Conservation (phyloP, 2,329 filamentous ascomycete genomes). For the Cladosporium sp. region DNA sequence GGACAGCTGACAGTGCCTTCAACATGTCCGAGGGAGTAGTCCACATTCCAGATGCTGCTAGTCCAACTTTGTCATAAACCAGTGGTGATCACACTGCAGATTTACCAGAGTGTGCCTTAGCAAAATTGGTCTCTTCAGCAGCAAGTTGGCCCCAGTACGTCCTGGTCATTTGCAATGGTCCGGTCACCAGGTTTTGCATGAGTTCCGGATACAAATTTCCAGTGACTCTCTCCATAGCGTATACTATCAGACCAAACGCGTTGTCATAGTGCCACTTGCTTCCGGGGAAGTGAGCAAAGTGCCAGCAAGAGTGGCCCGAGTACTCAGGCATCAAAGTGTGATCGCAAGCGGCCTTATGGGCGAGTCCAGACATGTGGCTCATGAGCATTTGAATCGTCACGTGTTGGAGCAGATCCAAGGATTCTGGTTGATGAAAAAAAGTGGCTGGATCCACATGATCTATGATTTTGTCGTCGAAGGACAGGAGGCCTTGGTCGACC, state of each 20-base stretch:
- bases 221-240: not conserved
- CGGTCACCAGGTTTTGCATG: not conserved
- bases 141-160: not conserved
- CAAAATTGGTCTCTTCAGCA: not conserved
- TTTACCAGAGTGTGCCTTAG: not conserved
- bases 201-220: not conserved
- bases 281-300: not conserved
- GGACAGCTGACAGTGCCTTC: not conserved
- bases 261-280: not conserved
- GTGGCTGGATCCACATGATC: not conserved
- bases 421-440: not conserved
- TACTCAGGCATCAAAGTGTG: not conserved
- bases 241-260: not conserved
- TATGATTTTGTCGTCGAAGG: not conserved
- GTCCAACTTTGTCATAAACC: not conserved
- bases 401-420: not conserved
- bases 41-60: not conserved
- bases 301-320: not conserved
- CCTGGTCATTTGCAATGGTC: not conserved
- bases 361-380: not conserved
- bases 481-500: not conserved
- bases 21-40: not conserved
- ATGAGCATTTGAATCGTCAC: not conserved
- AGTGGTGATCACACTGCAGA: not conserved
- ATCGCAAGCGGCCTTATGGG: not conserved